phyloP scores from a whole-genome alignment of 78 protist species.

The Dictyostelium brefeldianum region DNA sequence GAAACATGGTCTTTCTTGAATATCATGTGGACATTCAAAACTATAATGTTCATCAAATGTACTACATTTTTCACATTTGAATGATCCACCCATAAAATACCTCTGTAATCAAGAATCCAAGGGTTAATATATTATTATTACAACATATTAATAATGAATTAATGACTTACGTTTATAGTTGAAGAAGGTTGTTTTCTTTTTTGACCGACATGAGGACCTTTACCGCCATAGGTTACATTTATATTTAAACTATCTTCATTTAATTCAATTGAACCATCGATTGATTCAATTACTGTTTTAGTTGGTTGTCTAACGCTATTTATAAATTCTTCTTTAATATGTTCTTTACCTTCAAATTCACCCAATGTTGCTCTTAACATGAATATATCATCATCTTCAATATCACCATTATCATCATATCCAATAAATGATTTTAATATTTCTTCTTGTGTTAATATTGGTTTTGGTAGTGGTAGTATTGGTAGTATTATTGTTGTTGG shows the following conservation, averaged over 20 bases:
- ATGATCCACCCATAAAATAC: conserved; percentile 45
- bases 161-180: background rate
- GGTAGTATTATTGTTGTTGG: background rate
- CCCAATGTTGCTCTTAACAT: conserved; percentile 65
- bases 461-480: background rate
- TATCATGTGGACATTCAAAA: conserved; percentile 53
- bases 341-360: conserved; percentile 36
- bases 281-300: background rate
- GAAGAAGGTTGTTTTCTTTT: conserved; percentile 3
- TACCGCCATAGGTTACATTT: background rate
- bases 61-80: conserved; percentile 64
- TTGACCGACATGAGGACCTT: no score
- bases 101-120: background rate
- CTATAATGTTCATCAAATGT: conserved; percentile 32
- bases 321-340: conserved; percentile 13
- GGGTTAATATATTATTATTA: background rate
- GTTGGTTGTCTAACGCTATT: background rate
- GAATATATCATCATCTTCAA: conserved; percentile 49
- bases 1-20: conserved; percentile 51
- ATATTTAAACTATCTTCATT: background rate
- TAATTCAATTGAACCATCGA: background rate
- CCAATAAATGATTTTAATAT: conserved; percentile 37
- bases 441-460: background rate
- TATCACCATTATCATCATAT: conserved; percentile 26
- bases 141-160: no score